Conservation (phyloP, 306 rosid genomes). For the Lupinus albus region DNA sequence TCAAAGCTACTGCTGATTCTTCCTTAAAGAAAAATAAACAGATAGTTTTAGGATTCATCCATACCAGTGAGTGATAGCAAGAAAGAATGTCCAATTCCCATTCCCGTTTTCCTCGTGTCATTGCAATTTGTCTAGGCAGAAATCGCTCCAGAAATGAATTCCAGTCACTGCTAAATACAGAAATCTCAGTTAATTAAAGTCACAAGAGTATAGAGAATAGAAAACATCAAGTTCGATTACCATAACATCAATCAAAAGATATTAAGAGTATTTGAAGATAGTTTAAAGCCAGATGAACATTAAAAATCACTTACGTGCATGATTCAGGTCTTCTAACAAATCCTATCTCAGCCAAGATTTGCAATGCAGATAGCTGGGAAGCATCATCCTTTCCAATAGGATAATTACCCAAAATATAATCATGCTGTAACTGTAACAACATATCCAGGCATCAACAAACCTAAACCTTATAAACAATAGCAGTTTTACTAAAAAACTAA, state of each 20-base stretch:
- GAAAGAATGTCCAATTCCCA: conserved; percentile 96
- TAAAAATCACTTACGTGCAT: conserved; percentile 68
- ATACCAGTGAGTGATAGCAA: conserved; percentile 79
- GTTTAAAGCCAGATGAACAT: conserved; percentile 33
- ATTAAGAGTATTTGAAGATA: conserved; percentile 18
- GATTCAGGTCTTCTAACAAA: conserved; percentile 70
- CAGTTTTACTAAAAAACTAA: conserved; percentile 20
- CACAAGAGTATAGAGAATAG: background rate
- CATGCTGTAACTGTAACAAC: conserved; percentile 84
- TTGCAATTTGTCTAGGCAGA: conserved; percentile 88
- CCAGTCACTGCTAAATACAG: conserved; percentile 74
- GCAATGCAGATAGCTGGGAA: conserved; percentile 87
- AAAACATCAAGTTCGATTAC: conserved; percentile 7
- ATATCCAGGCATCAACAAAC: conserved; percentile 30
- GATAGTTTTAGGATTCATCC: conserved; percentile 19
- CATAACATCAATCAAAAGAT: conserved; percentile 24
- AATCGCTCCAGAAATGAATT: conserved; percentile 81
- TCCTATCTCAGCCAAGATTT: conserved; percentile 89
- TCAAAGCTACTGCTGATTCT: conserved; percentile 18
- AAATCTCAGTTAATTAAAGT: conserved; percentile 29
- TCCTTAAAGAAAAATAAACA: conserved; percentile 16
- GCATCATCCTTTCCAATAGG: conserved; percentile 97
- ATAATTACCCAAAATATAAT: conserved; percentile 88
- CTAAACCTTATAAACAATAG: conserved; percentile 22
- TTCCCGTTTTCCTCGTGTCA: conserved; percentile 82